A percentile compares a stretch with the other conserved stretches of the same genome.
phyloP scores from a whole-genome alignment of 208 protist genomes.

The Crithidia expoeki region DNA sequence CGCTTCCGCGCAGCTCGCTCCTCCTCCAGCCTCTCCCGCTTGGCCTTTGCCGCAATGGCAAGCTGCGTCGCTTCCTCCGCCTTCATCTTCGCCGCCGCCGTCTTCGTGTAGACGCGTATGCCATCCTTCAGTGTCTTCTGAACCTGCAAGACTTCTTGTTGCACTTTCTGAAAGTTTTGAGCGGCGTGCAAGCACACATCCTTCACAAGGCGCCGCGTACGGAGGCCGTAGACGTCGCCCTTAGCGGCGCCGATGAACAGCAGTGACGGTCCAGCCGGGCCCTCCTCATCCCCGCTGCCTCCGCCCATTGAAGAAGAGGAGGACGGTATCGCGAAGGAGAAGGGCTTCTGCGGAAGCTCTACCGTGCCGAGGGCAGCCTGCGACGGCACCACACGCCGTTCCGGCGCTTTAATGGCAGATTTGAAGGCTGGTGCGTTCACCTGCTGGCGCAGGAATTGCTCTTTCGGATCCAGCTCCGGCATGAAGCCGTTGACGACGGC shows the following conservation, averaged over 20 bases:
- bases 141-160: constrained; percentile 42
- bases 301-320: constrained; percentile 7
- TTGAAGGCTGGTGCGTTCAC: constrained; percentile 29
- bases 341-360: constrained; percentile 61
- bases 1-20: constrained; percentile 50
- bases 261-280: constrained; percentile 29
- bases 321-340: constrained; percentile 29
- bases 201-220: constrained; percentile 45
- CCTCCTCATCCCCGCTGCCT: constrained; percentile 28
- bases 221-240: constrained; percentile 71
- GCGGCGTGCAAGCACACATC: constrained; percentile 56
- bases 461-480: constrained; percentile 12
- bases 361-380: constrained; percentile 57
- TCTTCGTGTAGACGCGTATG: constrained; percentile 37
- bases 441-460: constrained; percentile 33
- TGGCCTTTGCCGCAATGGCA: constrained; percentile 40
- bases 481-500: neutral
- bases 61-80: constrained; percentile 46
- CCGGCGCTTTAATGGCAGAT: constrained; percentile 64
- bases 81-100: constrained; percentile 44
- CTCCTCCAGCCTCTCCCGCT: constrained; percentile 32
- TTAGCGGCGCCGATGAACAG: constrained; percentile 59
- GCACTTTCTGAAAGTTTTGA: constrained; percentile 47
- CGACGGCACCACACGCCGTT: constrained; percentile 42
- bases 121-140: constrained; percentile 46